Evolutionary conservation across 495 filamentous ascomycete genomes (phyloP), one percentile per base, ranked within the genome.

Genomic region (Aspergillus mulundensis): DNA sequence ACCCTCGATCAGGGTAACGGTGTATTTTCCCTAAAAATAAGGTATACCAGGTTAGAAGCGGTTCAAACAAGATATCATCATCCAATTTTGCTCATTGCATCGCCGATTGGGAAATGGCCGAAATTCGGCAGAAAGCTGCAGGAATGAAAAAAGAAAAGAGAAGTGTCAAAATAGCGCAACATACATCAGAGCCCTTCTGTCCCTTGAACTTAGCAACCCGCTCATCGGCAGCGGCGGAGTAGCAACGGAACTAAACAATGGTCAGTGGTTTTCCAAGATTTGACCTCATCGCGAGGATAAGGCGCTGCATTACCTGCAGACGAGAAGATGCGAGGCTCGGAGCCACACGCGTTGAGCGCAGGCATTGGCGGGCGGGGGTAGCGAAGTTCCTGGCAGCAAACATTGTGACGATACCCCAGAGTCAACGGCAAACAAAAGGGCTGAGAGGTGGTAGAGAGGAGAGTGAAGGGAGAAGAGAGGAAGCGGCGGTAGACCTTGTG

Each of bases 1-100:
- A 77, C 94, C 94, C 79, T 98, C 94, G 61, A 98, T 98, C 72
- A 98, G 80, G 64, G 90, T 94, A 65, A 97, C 93, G 41, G 87
- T 89, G 82, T 88, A 98, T 72, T 90, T 90, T 66, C 93, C 94
- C 93, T 97, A 66, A 51, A 32, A 44, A 46, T 24, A 44, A 20
- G 48, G 56, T 2, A 28, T n/a, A 28, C 4, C 38, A 18, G n/a
- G 38, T 56, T 23, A 56, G 44, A 25, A 16, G 19, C 44, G 36
- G 34, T 11, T 50, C 20, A 44, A 36, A 1, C 25, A 43, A 28
- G 28, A 53, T 24, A 40, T 47, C 16, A 12, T 55, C 23, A 40
- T 12, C 25, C 18, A 24, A 8, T 19, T 36, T 42, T 43, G 19
- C 7, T 43, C 21, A n/a, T 39, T 12, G 7, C 42, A 47, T 66